Evolutionary conservation across 345 rosid genomes (phyloP).

Genomic region (Luvunga scandens): DNA sequence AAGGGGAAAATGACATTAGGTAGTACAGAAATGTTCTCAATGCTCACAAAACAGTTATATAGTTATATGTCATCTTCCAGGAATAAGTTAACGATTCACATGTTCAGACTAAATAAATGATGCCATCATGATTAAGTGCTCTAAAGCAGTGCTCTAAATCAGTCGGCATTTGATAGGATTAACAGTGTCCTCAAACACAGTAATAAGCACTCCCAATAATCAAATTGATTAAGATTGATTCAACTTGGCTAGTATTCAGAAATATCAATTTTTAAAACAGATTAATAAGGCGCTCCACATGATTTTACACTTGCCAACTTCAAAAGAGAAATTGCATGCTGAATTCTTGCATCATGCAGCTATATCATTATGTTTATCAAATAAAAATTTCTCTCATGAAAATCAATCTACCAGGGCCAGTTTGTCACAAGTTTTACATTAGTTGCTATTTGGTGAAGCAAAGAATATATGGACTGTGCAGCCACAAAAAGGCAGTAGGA

Average conservation of each 20-base stretch:
- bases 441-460: background rate
- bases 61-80: background rate
- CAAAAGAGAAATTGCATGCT: background rate
- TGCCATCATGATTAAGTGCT: background rate
- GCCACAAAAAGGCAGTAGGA: background rate
- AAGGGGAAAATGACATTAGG: constrained; percentile 5
- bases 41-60: background rate
- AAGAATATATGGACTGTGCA: background rate
- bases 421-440: background rate
- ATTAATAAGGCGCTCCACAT: background rate
- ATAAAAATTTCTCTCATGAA: background rate
- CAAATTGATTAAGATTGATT: background rate
- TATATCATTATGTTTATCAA: background rate
- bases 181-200: background rate
- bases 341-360: background rate
- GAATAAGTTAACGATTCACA: background rate
- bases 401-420: background rate
- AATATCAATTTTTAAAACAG: background rate
- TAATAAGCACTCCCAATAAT: background rate
- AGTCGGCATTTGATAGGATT: background rate
- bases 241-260: background rate
- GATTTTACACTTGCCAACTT: background rate
- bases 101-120: background rate
- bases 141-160: background rate
- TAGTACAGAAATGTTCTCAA: background rate